Evolutionary conservation across 371 early-diverging fungal species (phyloP).

Genomic region (Circinella minor): DNA sequence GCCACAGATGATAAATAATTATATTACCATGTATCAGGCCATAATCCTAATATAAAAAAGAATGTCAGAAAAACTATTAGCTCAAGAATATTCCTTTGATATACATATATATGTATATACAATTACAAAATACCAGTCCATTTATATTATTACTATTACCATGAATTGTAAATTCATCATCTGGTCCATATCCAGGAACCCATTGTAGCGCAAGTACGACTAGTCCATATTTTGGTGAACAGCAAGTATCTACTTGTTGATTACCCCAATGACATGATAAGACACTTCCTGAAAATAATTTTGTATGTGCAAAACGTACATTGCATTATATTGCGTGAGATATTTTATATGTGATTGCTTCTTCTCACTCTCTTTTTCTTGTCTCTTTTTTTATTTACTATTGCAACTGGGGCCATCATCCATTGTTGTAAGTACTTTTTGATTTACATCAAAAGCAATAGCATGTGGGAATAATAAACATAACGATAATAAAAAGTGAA

Average conservation of each 20-base stretch:
- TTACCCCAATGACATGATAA: conserved; percentile 51
- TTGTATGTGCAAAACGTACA: no score
- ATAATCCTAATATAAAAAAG: conserved; percentile 46
- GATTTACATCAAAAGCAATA: not conserved
- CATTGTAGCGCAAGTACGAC: conserved; percentile 64
- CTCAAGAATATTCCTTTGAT: no score
- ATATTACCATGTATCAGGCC: conserved; percentile 45
- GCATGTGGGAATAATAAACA: not conserved
- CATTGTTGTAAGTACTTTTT: conserved; percentile 3
- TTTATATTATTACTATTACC: conserved; percentile 25
- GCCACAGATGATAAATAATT: no score
- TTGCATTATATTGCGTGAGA: not conserved
- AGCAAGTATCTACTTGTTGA: conserved; percentile 59
- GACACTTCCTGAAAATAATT: conserved; percentile 21
- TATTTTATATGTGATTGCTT: not conserved
- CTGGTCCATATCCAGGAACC: conserved; percentile 48
- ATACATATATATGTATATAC: not conserved
- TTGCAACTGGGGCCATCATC: conserved; percentile 13
- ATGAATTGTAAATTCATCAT: conserved; percentile 56
- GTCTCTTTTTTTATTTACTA: conserved; percentile 1
- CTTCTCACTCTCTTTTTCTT: not conserved
- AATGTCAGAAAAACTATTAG: no score
- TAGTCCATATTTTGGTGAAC: conserved; percentile 71
- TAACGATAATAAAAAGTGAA: not conserved
- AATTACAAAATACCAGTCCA: not conserved